These are phyloP conservation scores for Colletotrichum filicis DNA, from an alignment of 2,329 filamentous ascomycete genomes.

Conservation along the genomic window DNA sequence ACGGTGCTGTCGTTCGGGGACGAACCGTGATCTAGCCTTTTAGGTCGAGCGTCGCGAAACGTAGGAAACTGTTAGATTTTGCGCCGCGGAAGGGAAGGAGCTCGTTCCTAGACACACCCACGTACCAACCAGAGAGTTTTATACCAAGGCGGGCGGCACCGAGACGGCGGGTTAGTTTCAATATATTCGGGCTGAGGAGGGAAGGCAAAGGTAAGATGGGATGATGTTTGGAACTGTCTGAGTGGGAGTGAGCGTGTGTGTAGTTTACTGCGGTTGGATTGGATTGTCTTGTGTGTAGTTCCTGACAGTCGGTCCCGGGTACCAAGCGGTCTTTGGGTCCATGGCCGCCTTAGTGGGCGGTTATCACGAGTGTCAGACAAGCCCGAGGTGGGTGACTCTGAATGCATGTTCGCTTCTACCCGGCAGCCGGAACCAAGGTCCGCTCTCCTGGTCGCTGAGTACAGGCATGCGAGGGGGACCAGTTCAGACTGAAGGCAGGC, in stretches of 20 bases:
- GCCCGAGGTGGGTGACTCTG: constrained; percentile 4
- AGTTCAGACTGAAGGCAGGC: constrained; percentile 17
- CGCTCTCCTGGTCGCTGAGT: constrained; percentile 2
- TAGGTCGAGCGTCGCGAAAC: constrained; percentile 13
- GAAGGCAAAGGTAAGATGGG: constrained; percentile 2
- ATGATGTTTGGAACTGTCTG: constrained; percentile 28
- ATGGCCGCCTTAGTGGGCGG: constrained; percentile 15
- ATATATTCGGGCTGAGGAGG: constrained; percentile 5
- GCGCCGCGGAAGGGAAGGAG: background rate
- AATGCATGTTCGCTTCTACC: background rate
- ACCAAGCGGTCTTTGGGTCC: background rate
- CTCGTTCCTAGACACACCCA: background rate
- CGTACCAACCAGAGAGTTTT: constrained; percentile 20
- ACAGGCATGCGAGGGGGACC: background rate
- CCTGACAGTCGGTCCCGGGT: constrained; percentile 26
- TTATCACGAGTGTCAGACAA: constrained; percentile 6
- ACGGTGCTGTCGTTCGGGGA: constrained; percentile 32
- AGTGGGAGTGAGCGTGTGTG: constrained; percentile 23
- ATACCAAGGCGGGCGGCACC: constrained; percentile 27
- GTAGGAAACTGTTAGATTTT: constrained; percentile 18
- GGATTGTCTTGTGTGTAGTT: background rate
- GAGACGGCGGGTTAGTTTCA: constrained; percentile 27
- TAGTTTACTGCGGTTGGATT: background rate
- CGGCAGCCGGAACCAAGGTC: background rate
- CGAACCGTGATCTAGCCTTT: constrained; percentile 17